A percentile compares a stretch with the other conserved stretches of the same genome.
Evolutionary conservation across 495 filamentous ascomycete species (phyloP).

Genomic region (Penicillium egyptiacum): DNA sequence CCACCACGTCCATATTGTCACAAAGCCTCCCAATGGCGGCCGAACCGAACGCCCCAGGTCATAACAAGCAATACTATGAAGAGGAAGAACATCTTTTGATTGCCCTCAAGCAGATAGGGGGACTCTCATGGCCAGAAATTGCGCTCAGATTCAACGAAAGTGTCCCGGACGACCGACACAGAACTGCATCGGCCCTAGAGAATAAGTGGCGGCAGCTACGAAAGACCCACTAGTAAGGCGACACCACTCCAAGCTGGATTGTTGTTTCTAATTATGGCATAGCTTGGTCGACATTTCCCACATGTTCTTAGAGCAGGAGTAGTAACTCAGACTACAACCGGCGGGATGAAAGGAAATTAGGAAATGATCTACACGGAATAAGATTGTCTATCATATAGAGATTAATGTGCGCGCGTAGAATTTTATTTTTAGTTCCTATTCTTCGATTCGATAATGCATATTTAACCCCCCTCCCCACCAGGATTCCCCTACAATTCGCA

Average conservation of each 20-base stretch:
- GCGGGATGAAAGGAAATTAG: not conserved
- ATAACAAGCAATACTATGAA: slow-evolving; percentile 11
- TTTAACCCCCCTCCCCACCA: not conserved
- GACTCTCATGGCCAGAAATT: slow-evolving; percentile 6
- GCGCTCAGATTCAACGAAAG: slow-evolving; percentile 10
- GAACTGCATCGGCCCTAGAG: slow-evolving; percentile 12
- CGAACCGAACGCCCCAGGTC: slow-evolving; percentile 10
- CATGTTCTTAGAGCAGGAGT: not conserved
- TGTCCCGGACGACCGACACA: slow-evolving; percentile 7
- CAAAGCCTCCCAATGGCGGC: not conserved
- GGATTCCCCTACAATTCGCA: not conserved
- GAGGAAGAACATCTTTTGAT: slow-evolving; percentile 10
- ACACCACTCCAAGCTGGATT: not conserved
- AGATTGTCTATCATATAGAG: not conserved
- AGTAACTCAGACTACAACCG: slow-evolving; percentile 1
- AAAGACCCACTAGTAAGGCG: not conserved
- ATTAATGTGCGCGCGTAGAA: not conserved
- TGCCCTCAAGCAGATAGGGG: not conserved
- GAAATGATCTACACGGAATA: slow-evolving; percentile 3
- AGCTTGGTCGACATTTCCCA: not conserved
- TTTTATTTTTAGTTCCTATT: not conserved
- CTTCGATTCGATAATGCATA: not conserved
- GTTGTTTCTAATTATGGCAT: slow-evolving; percentile 3
- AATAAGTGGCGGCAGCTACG: slow-evolving; percentile 11
- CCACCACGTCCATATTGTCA: not conserved